These are phyloP conservation scores for Hyphodiscus hymeniophilus DNA, from an alignment of 495 filamentous ascomycete genomes.

Conservation along the genomic window DNA sequence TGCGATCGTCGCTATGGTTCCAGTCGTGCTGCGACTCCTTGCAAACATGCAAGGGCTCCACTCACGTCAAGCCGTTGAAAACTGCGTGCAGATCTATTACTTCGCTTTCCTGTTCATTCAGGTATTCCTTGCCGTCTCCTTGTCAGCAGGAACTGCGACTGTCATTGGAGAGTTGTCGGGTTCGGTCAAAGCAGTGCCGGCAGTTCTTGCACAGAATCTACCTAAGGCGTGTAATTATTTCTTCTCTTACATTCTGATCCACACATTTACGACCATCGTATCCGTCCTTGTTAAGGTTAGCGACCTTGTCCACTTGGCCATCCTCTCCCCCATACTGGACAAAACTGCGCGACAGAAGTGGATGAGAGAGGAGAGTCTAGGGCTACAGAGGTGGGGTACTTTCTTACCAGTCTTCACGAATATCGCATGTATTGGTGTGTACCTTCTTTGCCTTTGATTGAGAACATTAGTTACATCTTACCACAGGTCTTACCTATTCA, in stretches of 20 bases:
- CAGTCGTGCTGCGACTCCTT: slow-evolving; percentile 45
- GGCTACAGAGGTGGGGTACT: slow-evolving; percentile 63
- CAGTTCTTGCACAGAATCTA: slow-evolving; percentile 62
- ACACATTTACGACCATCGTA: slow-evolving; percentile 71
- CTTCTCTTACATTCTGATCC: slow-evolving; percentile 86
- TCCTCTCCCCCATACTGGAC: slow-evolving; percentile 15
- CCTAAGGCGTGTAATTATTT: slow-evolving; percentile 87
- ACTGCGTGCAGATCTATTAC: slow-evolving; percentile 80
- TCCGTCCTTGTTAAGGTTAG: slow-evolving; percentile 60
- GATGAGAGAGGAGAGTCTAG: slow-evolving; percentile 3
- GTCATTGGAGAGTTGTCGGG: slow-evolving; percentile 50
- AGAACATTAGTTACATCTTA: slow-evolving; percentile 4
- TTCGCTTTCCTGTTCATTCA: slow-evolving; percentile 91
- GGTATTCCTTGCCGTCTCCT: slow-evolving; percentile 79
- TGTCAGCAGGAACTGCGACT: slow-evolving; percentile 65
- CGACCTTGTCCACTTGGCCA: slow-evolving; percentile 1
- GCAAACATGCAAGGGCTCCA: slow-evolving; percentile 53
- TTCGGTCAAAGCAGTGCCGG: slow-evolving; percentile 49
- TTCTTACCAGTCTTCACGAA: slow-evolving; percentile 80
- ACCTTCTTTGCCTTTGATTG: slow-evolving; percentile 20
- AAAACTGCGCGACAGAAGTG: slow-evolving; percentile 12
- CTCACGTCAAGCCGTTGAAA: slow-evolving; percentile 67
- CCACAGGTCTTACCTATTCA: slow-evolving; percentile 15
- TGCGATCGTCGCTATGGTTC: slow-evolving; percentile 56
- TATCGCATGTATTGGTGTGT: slow-evolving; percentile 65